Conservation (phyloP, 2,329 filamentous ascomycete genomes). For the Elsinoe fawcettii region DNA sequence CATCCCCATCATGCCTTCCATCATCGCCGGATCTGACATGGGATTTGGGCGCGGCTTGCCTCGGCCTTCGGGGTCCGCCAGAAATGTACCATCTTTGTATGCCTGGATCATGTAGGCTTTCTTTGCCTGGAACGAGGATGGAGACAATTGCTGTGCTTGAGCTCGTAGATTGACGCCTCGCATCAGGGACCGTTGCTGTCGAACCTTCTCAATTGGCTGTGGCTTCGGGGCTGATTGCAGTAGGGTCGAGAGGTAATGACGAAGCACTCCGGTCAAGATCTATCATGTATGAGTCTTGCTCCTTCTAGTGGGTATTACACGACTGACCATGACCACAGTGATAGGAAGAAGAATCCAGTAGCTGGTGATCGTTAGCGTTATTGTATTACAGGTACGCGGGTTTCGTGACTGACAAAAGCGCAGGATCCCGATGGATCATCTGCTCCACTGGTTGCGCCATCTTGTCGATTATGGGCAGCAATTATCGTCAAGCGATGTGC, state of each 20-base stretch:
- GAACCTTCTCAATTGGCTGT: conserved; percentile 63
- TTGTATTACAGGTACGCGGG: not conserved
- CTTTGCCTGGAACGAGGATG: conserved; percentile 66
- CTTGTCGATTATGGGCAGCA: conserved; percentile 21
- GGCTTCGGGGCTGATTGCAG: conserved; percentile 81
- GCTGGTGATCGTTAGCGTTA: conserved; percentile 43
- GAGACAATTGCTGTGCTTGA: conserved; percentile 74
- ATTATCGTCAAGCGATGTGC: not conserved
- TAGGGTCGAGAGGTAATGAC: conserved; percentile 91
- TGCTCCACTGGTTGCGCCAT: conserved; percentile 86
- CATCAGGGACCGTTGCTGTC: conserved; percentile 75
- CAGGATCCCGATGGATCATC: conserved; percentile 96
- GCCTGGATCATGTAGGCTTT: conserved; percentile 73
- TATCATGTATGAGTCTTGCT: no score
- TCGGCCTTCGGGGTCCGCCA: conserved; percentile 80
- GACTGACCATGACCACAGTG: conserved; percentile 81
- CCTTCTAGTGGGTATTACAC: no score
- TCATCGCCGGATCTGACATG: conserved; percentile 87
- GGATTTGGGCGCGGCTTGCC: conserved; percentile 88
- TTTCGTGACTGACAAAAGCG: conserved; percentile 69
- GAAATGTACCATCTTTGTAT: conserved; percentile 76
- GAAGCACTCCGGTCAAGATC: conserved; percentile 88
- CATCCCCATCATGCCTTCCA: conserved; percentile 99
- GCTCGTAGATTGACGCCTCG: conserved; percentile 76
- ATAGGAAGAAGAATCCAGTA: conserved; percentile 99